Conservation (phyloP, 768 basidiomycete genomes). For the Cystobasidium tubakii region DNA sequence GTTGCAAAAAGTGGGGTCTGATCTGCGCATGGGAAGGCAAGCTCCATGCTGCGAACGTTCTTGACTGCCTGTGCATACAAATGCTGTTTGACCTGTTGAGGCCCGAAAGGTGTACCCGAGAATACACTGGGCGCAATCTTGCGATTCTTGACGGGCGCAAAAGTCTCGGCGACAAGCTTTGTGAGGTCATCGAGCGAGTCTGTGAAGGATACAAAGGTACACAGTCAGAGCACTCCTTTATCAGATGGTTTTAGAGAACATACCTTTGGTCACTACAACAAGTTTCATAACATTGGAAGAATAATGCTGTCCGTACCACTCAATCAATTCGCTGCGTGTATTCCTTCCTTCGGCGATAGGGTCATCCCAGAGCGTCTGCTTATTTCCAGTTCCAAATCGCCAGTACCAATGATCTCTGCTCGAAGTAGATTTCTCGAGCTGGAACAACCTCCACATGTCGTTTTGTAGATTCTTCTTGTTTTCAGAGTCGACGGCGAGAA, state of each 20-base stretch:
- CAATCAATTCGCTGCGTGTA: slow-evolving; percentile 51
- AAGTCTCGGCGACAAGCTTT: slow-evolving; percentile 45
- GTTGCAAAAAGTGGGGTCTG: slow-evolving; percentile 55
- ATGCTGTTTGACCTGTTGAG: slow-evolving; percentile 44
- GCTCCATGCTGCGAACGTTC: slow-evolving; percentile 51
- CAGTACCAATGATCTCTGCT: slow-evolving; percentile 50
- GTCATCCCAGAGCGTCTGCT: slow-evolving; percentile 51
- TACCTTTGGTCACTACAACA: slow-evolving; percentile 51
- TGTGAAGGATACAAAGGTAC: slow-evolving; percentile 9
- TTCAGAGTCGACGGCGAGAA: slow-evolving; percentile 94
- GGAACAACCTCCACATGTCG: slow-evolving; percentile 90
- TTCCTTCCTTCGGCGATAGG: slow-evolving; percentile 50
- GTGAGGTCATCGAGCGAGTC: slow-evolving; percentile 47
- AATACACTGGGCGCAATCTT: slow-evolving; percentile 42
- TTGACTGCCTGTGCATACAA: slow-evolving; percentile 51
- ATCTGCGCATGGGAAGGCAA: slow-evolving; percentile 52
- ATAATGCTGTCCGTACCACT: slow-evolving; percentile 52
- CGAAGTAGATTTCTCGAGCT: slow-evolving; percentile 68
- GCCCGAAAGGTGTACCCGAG: slow-evolving; percentile 43
- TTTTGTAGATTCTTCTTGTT: slow-evolving; percentile 91
- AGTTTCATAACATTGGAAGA: slow-evolving; percentile 52
- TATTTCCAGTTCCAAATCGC: slow-evolving; percentile 53
- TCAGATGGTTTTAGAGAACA: neutral
- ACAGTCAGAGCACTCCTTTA: neutral
- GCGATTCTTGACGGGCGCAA: slow-evolving; percentile 45